Conservation (phyloP, 331 rosid genomes). For the Cydonia oblonga region DNA sequence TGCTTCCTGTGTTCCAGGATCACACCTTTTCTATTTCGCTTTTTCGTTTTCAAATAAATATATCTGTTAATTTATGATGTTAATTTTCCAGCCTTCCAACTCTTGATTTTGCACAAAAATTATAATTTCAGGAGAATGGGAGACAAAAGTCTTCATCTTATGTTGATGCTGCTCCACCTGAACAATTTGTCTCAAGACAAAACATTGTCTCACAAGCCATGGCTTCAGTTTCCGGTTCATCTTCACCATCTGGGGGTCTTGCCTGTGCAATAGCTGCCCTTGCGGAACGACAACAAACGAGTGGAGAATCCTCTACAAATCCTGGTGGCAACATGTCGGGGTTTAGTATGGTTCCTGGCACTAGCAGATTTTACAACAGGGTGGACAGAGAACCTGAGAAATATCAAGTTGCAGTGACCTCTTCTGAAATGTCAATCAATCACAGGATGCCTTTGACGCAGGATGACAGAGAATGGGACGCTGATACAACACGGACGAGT, state of each 20-base stretch:
- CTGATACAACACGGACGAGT: conserved; percentile 45
- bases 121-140: conserved; percentile 55
- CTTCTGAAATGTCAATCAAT: conserved; percentile 26
- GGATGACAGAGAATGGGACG: conserved; percentile 48
- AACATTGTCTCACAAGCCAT: conserved; percentile 32
- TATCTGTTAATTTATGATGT: neutral
- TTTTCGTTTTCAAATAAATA: neutral
- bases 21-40: neutral
- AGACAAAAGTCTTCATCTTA: conserved; percentile 42
- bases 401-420: conserved; percentile 41
- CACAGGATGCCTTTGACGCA: conserved; percentile 22
- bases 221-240: conserved; percentile 49
- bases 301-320: conserved; percentile 46
- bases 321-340: conserved; percentile 33
- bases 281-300: conserved; percentile 87
- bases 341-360: conserved; percentile 41
- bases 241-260: conserved; percentile 92
- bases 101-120: conserved; percentile 4
- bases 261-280: conserved; percentile 98
- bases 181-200: conserved; percentile 30
- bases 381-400: conserved; percentile 31
- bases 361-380: conserved; percentile 47
- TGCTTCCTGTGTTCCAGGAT: neutral
- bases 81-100: neutral
- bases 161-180: conserved; percentile 37